Evolutionary conservation across 1,284 basidiomycete genomes (phyloP), one percentile per base, ranked within the genome.

Genomic region (Cryptococcus sp.): DNA sequence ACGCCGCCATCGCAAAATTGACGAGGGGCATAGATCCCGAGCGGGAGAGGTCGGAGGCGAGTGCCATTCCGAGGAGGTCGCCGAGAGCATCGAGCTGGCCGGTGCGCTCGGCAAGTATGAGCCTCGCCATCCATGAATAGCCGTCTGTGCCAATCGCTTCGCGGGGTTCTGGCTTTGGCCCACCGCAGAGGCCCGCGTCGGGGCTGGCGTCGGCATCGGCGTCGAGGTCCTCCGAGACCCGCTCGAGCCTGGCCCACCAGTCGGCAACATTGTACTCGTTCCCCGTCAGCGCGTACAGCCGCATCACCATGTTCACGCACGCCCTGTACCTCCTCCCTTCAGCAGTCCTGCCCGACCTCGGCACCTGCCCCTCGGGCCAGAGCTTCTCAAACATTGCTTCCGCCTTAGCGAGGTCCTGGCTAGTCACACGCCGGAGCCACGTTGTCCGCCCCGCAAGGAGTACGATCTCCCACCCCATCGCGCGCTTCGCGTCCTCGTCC

Each of bases 1-100:
- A 88, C 0, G 85, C 84, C 82, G 83, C 85, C 61, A 83, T 83
- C 13, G 84, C 80, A 60, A 87, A 88, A 62, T 70, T 70, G 45
- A 56, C 37, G 37, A 60, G 52, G 18, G 57, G 42, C 39, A 40
- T 33, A 12, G 28, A 33, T 5, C 28, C 28, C 28, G 28, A 33
- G 28, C 28, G 28, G 18, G 35, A 50, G 11, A 20, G 18, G 20
- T 50, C 48, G n/a, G 24, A 23, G 5, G 28, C 28, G 28, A 33
- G 28, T 9, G 28, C 28, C 28, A 33, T 9, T 9, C 28, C 28
- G 5, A 33, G 28, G 4, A 33, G 28, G 9, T 33, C 28, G 28
- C 28, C 9, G 5, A 33, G 28, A 4, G 28, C 28, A 9, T 33
- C 28, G 4, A 33, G 28, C 28, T 33, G 28, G 28, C 28, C 28